These are phyloP conservation scores for Candida ulmi DNA, from an alignment of 805 yeast species.

Conservation along the genomic window DNA sequence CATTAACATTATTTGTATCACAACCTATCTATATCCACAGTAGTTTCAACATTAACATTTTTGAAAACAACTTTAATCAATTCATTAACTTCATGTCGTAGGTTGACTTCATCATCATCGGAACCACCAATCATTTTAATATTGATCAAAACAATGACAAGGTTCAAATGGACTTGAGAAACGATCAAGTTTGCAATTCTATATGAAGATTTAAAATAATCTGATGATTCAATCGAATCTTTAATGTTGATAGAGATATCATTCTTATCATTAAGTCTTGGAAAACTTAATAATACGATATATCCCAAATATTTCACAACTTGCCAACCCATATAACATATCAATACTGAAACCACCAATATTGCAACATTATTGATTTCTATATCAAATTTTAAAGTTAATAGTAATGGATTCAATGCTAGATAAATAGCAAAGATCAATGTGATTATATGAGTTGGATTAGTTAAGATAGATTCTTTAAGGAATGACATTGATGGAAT, in stretches of 20 bases:
- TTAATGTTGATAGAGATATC: constrained; percentile 34
- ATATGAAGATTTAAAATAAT: constrained; percentile 46
- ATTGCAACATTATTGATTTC: constrained; percentile 40
- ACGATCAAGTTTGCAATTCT: constrained; percentile 42
- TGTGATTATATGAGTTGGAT: constrained; percentile 37
- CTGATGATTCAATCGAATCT: constrained; percentile 42
- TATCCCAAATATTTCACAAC: constrained; percentile 47
- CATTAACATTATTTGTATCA: too few species aligned
- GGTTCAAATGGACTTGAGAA: constrained; percentile 56
- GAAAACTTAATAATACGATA: constrained; percentile 48
- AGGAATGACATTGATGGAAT: constrained; percentile 4
- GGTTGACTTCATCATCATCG: constrained; percentile 57
- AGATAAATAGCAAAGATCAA: constrained; percentile 36
- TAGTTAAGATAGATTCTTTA: constrained; percentile 17
- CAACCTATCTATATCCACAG: constrained; percentile 36
- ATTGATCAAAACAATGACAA: constrained; percentile 51
- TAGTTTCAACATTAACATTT: constrained; percentile 31
- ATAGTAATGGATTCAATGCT: constrained; percentile 30
- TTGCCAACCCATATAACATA: constrained; percentile 46
- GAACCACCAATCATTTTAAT: constrained; percentile 64
- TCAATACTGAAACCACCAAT: constrained; percentile 36
- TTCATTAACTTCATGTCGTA: constrained; percentile 44
- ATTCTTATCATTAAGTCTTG: constrained; percentile 36
- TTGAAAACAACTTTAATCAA: constrained; percentile 29
- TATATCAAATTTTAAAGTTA: constrained; percentile 20